Evolutionary conservation across 192 early-diverging fungal species (phyloP).

Genomic region (Coemansia sp.): DNA sequence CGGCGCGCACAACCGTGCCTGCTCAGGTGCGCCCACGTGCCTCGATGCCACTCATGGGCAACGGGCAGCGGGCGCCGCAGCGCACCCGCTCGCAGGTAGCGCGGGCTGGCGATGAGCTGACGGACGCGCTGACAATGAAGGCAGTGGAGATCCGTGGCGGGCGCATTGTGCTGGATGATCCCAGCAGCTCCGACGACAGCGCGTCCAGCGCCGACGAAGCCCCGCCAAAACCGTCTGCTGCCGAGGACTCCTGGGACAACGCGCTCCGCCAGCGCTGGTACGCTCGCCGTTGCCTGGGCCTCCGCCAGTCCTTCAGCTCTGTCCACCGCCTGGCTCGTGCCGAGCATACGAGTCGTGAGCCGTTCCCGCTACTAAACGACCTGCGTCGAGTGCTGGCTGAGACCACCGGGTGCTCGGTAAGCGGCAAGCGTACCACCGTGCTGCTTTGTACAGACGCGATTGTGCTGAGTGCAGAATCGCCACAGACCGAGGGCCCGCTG

Average conservation of each 20-base stretch:
- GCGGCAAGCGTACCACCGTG: constrained; percentile 9
- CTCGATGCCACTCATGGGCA: constrained; percentile 47
- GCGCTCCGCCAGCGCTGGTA: constrained; percentile 45
- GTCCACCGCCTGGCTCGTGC: constrained; percentile 36
- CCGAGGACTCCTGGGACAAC: constrained; percentile 24
- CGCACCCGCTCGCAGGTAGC: constrained; percentile 34
- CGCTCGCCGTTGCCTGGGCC: constrained; percentile 35
- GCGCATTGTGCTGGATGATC: constrained; percentile 47
- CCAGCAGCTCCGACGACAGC: constrained; percentile 36
- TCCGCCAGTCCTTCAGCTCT: constrained; percentile 42
- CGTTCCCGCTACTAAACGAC: constrained; percentile 45
- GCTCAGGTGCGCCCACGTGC: constrained; percentile 39
- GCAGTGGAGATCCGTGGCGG: constrained; percentile 52
- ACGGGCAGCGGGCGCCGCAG: constrained; percentile 26
- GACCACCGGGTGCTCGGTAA: constrained; percentile 2
- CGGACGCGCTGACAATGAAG: constrained; percentile 51
- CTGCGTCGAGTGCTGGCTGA: constrained; percentile 35
- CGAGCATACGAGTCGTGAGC: constrained; percentile 22
- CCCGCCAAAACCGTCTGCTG: background rate
- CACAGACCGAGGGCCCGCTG: constrained; percentile 8
- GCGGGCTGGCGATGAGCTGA: constrained; percentile 33
- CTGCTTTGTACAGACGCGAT: constrained; percentile 43
- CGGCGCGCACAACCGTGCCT: background rate
- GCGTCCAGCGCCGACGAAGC: constrained; percentile 6
- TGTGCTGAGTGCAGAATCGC: constrained; percentile 16